Base-by-base conservation (phyloP, 768 basidiomycete species). In the Trametes gibbosa region DNA sequence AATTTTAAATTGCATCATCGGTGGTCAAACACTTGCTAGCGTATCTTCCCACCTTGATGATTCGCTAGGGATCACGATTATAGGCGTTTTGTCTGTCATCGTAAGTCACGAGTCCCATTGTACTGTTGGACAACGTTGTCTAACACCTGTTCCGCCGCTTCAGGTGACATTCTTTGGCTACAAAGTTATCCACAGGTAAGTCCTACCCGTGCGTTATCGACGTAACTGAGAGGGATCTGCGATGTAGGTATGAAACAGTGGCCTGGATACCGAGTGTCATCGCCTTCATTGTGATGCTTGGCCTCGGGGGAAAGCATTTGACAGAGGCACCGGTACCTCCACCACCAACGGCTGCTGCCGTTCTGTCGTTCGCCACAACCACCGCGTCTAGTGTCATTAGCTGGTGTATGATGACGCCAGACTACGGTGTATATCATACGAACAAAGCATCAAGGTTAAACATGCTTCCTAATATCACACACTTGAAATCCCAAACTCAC, bases 1-100 rank as follows among this genome's bases (percentile, higher is more conserved):
- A 52, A 76, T 80, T n/a, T 69, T 83, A 27, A 79, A 79, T 52
- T 73, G 74, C 58, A 81, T 83, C 59, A 72, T 81, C 24, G 81
- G 77, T 7, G 81, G 81, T 0, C 79, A 81, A 64, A 75, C 75
- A 2, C 73, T 83, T 21, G 72, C 77, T 0, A 75, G 78, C 25
- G 76, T 79, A 3, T 71, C 72, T 7, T 34, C 50, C 24, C 68
- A 66, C 46, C 61, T 70, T 3, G 56, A 68, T 34, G 68, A 66
- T 21, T 69, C 70, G 8, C 73, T 79, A 10, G 79, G 79, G 0
- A 79, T 80, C 57, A 75, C 77, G 41, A 75, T 80, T 61, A 74
- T 79, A 39, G 73, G 73, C 1, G 58, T 76, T 16, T 68, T 78
- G 25, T 75, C 76, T 0, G 68, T 79, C 21, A 45, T 71, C n/a